Evolutionary conservation across 2,329 filamentous ascomycete genomes (phyloP).

Genomic region (Colletotrichum lindemuthianum): DNA sequence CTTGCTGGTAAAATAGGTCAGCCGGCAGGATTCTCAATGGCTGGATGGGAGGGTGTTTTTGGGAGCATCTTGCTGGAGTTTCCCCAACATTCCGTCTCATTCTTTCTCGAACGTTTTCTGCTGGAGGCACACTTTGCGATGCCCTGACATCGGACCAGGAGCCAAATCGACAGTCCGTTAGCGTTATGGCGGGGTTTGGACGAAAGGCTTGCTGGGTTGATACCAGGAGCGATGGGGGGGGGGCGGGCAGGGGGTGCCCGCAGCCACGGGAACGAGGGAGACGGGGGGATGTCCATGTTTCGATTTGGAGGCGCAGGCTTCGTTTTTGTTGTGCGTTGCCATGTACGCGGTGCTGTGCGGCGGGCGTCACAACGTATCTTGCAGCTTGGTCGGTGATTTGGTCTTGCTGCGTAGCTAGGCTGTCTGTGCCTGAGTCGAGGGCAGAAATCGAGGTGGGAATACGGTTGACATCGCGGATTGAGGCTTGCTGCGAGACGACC

Average conservation of each 20-base stretch:
- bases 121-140: not conserved
- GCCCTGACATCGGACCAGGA: slow-evolving; percentile 26
- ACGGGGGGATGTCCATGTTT: slow-evolving; percentile 31
- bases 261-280: slow-evolving; percentile 22
- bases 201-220: slow-evolving; percentile 27
- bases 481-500: too few species aligned
- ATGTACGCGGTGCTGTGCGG: not conserved
- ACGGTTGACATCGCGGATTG: too few species aligned
- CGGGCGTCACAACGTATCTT: not conserved
- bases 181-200: slow-evolving; percentile 28
- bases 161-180: slow-evolving; percentile 29
- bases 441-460: too few species aligned
- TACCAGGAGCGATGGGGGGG: slow-evolving; percentile 16
- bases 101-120: not conserved
- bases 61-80: not conserved
- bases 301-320: slow-evolving; percentile 1
- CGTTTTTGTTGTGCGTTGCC: too few species aligned
- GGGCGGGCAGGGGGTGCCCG: slow-evolving; percentile 30
- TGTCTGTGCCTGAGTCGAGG: slow-evolving; percentile 5
- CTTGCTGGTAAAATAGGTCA: slow-evolving; percentile 21
- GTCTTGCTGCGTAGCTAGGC: slow-evolving; percentile 6
- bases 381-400: not conserved
- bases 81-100: not conserved
- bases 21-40: slow-evolving; percentile 14
- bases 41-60: slow-evolving; percentile 6